phyloP scores from a whole-genome alignment of 805 yeast species.

The Pichia gijzeniarum region DNA sequence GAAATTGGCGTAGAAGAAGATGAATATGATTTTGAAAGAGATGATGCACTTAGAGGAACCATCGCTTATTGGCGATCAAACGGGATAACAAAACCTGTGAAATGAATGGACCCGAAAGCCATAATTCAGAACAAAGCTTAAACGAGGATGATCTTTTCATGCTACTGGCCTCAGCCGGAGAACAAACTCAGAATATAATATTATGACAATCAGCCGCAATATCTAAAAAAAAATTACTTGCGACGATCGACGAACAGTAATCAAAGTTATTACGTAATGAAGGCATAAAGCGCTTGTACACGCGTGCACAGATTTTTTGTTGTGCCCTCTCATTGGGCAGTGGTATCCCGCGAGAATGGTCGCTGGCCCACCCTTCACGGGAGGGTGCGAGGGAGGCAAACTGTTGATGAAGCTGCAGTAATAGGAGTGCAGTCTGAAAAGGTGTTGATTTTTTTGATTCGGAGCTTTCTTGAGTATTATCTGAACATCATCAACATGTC shows the following conservation, averaged over 20 bases:
- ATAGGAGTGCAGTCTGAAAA: neutral
- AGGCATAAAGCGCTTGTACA: neutral
- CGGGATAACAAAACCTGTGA: no score
- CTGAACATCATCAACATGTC: conserved; percentile 11
- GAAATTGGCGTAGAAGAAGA: conserved; percentile 1
- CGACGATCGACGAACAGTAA: no score
- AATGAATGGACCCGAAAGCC: no score
- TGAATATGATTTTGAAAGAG: neutral
- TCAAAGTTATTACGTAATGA: no score
- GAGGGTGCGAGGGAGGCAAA: neutral
- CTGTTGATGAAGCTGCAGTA: neutral
- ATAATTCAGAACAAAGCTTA: no score
- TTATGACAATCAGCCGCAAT: no score
- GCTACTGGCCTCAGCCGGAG: no score
- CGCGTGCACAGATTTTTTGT: neutral
- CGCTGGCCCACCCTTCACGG: neutral
- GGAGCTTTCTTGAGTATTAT: neutral
- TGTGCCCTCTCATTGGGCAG: conserved; percentile 4
- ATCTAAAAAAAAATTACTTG: no score
- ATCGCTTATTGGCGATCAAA: no score
- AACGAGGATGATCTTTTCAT: no score
- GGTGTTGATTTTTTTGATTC: neutral
- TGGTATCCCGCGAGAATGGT: neutral
- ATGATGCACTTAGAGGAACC: no score
- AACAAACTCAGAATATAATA: no score